Evolutionary conservation across 192 early-diverging fungal genomes (phyloP).

Genomic region (Lunasporangiospora selenospora): DNA sequence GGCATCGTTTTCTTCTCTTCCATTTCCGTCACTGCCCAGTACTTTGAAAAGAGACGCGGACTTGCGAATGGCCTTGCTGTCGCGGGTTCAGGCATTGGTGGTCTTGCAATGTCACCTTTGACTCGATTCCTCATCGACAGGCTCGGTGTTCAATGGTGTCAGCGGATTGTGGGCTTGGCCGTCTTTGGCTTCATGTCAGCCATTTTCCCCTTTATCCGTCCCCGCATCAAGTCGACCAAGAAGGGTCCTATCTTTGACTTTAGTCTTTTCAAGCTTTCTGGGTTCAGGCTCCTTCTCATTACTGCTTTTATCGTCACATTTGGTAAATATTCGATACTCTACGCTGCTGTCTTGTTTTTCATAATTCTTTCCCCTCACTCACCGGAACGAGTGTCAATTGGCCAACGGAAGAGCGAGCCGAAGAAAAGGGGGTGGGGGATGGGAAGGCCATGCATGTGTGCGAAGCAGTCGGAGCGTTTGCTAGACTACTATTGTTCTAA

Average conservation of each 20-base stretch:
- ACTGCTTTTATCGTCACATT: constrained; percentile 52
- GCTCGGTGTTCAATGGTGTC: constrained; percentile 45
- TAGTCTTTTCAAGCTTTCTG: constrained; percentile 45
- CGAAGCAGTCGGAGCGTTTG: too few species aligned
- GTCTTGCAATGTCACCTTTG: constrained; percentile 64
- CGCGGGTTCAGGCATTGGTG: constrained; percentile 74
- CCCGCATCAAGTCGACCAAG: constrained; percentile 27
- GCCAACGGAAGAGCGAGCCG: background rate
- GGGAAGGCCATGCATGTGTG: too few species aligned
- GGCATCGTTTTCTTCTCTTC: constrained; percentile 71
- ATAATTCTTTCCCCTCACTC: constrained; percentile 16
- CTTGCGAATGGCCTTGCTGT: constrained; percentile 73
- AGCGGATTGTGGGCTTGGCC: constrained; percentile 46
- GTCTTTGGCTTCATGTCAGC: constrained; percentile 44
- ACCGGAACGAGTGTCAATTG: background rate
- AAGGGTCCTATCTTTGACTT: constrained; percentile 46
- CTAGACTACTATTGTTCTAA: too few species aligned
- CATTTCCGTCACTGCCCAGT: constrained; percentile 67
- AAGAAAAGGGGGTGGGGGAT: too few species aligned
- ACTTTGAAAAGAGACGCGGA: constrained; percentile 66
- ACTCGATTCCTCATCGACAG: constrained; percentile 37
- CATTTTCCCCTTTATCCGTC: constrained; percentile 48
- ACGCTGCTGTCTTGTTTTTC: constrained; percentile 7
- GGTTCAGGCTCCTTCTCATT: constrained; percentile 36
- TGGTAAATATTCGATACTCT: constrained; percentile 31